Base-by-base conservation (phyloP, 2,329 filamentous ascomycete species). In the Hawksworthiomyces lignivorus region DNA sequence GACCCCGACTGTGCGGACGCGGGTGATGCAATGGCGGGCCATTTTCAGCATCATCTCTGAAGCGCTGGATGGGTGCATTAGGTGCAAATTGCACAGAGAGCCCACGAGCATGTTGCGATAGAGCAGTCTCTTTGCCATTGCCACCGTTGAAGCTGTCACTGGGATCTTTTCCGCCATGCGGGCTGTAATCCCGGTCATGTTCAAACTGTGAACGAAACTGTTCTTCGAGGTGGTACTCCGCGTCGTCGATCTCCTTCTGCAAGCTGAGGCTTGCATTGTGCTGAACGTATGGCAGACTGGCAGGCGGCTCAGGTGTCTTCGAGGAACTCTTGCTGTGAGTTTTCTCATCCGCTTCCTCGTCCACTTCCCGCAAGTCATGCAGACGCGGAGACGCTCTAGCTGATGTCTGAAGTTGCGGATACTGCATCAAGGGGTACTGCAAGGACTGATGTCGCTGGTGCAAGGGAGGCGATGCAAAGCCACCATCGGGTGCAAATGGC, bases 201-300 rank as follows among this genome's bases (percentile, higher is more conserved):
- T 89, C 83, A 36, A 90, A 69, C 54, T 90, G 82, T 41, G 83
- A 80, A 39, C 86, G 80, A 48, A 89, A 79, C 47, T 86, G 80
- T 56, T 88, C 80, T 56, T 89, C 85, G 47, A 92, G 62, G 53
- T 90, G 86, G 55, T 92, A 90, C 54, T 94, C 86, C 5, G 85
- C 82, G 55, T 89, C 84, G 37, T 92, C 83, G 43, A 94, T 82
- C 51, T 92, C 87, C 48, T 82, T 82, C 58, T 95, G 87, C 19
- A 94, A 71, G 34, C 79, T 86, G 48, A 81, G 75, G 54, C 82
- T 88, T 30, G 86, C 72, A 51, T 88, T 88, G 52, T 89, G 84
- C 35, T 65, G 61, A 39, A 71, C 64, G 34, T 65, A 65, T 0
- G 41, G 32, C 29, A 19, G 41, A 4, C 17, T 11, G 10, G 20